A percentile compares a stretch with the other conserved stretches of the same genome.
Conservation (phyloP, 2,329 filamentous ascomycete species). For the Xylariaceae sp. region DNA sequence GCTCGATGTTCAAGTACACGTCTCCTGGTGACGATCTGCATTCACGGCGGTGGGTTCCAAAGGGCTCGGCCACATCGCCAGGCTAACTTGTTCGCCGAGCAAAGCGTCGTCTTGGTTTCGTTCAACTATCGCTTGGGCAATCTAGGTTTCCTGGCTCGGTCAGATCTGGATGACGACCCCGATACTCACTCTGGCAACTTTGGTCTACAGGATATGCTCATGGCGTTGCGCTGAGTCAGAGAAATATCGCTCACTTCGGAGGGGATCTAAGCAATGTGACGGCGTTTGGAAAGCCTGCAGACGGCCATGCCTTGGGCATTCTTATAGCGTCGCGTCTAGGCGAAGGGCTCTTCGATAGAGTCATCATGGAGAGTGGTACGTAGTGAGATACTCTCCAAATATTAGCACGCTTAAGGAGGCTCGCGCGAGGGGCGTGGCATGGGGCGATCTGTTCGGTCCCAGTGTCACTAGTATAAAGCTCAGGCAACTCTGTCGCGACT, state of each 20-base stretch:
- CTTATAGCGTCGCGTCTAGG: not conserved
- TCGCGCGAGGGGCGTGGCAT: not conserved
- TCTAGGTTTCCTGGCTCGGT: conserved; percentile 6
- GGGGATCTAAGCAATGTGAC: not conserved
- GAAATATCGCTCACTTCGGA: not conserved
- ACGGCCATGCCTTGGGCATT: not conserved
- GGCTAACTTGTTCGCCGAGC: not conserved
- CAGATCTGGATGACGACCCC: not conserved
- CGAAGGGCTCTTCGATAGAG: not conserved
- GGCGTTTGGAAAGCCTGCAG: not conserved
- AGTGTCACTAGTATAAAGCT: not conserved
- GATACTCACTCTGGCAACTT: conserved; percentile 1
- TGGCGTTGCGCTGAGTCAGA: not conserved
- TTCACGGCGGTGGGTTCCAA: conserved; percentile 3
- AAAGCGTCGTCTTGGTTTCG: not conserved
- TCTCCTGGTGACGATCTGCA: not conserved
- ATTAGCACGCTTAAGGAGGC: not conserved
- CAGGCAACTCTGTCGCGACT: not conserved
- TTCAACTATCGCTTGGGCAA: conserved; percentile 7
- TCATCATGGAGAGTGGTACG: not conserved
- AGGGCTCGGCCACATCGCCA: not conserved
- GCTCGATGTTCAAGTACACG: not conserved
- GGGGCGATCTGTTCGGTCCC: not conserved
- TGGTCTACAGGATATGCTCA: conserved; percentile 2
- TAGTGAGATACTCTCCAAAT: not conserved